phyloP scores from a whole-genome alignment of 129 eudicot genomes.

The Helichrysum umbraculigerum region DNA sequence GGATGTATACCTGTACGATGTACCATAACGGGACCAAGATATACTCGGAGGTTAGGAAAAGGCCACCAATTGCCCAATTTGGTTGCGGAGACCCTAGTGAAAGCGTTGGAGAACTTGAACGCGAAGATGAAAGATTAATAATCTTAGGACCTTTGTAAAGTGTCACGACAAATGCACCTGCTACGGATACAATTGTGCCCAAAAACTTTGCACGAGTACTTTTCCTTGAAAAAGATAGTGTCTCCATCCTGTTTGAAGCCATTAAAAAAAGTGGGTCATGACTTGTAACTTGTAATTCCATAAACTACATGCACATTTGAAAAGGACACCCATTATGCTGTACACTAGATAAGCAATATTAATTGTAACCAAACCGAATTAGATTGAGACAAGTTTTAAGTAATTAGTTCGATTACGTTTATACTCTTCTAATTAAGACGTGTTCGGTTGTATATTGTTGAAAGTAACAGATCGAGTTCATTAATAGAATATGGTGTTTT shows the following conservation, averaged over 20 bases:
- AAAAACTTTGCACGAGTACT: constrained; percentile 68
- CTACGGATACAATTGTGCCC: constrained; percentile 75
- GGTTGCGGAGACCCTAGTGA: constrained; percentile 33
- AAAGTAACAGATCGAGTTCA: neutral
- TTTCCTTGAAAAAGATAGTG: constrained; percentile 50
- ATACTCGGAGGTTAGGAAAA: constrained; percentile 69
- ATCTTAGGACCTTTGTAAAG: constrained; percentile 58
- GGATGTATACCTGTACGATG: constrained; percentile 59
- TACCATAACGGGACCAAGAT: constrained; percentile 84
- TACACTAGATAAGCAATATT: neutral
- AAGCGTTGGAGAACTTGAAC: constrained; percentile 18
- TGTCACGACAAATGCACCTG: constrained; percentile 88
- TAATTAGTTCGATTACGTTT: neutral
- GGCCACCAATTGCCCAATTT: constrained; percentile 79
- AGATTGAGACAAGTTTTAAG: neutral
- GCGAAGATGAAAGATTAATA: neutral
- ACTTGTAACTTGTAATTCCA: constrained; percentile 8
- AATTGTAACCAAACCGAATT: neutral
- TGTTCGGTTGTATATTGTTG: neutral
- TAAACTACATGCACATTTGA: neutral
- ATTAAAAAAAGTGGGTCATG: constrained; percentile 17
- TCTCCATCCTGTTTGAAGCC: constrained; percentile 78
- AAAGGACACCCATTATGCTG: neutral
- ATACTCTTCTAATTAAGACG: neutral
- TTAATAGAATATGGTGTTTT: too few species aligned